Evolutionary conservation across 1,284 basidiomycete species (phyloP).

Genomic region (Marasmius tenuissimus): DNA sequence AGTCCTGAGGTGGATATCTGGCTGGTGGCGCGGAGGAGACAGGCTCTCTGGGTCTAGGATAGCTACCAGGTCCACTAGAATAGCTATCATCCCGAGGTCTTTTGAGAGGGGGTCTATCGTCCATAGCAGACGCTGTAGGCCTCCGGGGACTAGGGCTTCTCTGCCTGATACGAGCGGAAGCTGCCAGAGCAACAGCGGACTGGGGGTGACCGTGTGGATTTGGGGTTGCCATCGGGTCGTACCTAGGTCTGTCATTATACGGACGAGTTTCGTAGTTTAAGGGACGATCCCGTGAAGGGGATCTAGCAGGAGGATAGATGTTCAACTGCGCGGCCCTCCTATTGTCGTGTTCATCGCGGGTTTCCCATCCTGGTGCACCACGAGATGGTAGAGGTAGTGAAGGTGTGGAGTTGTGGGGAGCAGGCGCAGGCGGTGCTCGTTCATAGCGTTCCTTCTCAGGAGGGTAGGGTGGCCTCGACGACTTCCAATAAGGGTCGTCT

Average conservation of each 20-base stretch:
- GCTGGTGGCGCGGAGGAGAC: not conserved
- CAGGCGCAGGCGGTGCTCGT: conserved; percentile 18
- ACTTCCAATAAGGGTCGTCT: conserved; percentile 32
- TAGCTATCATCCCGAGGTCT: conserved; percentile 32
- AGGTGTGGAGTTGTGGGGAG: conserved; percentile 9
- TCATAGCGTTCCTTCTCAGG: conserved; percentile 36
- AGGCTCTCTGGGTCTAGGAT: not conserved
- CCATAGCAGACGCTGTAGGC: conserved; percentile 22
- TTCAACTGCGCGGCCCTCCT: conserved; percentile 21
- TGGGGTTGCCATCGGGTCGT: conserved; percentile 25
- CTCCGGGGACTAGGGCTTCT: conserved; percentile 37
- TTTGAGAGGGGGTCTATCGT: conserved; percentile 38
- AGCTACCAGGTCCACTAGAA: not conserved
- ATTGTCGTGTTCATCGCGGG: conserved; percentile 35
- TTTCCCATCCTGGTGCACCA: conserved; percentile 28
- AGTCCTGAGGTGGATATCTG: conserved; percentile 13
- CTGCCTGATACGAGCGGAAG: conserved; percentile 32
- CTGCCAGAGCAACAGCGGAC: conserved; percentile 14
- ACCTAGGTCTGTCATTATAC: conserved; percentile 21
- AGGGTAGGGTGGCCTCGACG: conserved; percentile 20
- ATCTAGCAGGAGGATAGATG: conserved; percentile 18
- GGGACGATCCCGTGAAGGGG: conserved; percentile 10
- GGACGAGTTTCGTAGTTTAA: conserved; percentile 19
- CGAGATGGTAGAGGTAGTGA: conserved; percentile 4
- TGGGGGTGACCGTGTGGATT: conserved; percentile 27